Percentiles rank a stretch among this genome's conserved stretches.
Conservation (phyloP, 441 rosid genomes). For the Omphalea diandra region DNA sequence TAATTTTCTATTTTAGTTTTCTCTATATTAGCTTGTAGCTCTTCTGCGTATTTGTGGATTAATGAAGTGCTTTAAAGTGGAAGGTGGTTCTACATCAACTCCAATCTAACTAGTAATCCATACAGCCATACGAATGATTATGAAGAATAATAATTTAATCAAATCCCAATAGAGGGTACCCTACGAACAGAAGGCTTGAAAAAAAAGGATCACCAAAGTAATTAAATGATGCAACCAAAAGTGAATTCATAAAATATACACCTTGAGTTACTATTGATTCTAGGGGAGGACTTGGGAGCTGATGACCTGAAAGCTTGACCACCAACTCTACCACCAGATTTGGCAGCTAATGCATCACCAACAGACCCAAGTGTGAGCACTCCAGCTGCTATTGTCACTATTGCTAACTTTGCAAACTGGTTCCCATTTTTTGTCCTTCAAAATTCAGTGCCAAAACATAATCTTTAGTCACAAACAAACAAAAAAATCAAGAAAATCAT, state of each 20-base stretch:
- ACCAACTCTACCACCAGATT: conserved; percentile 87
- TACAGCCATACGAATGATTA: not conserved
- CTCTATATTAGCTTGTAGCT: too few species aligned
- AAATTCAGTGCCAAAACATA: conserved; percentile 13
- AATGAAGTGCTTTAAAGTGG: too few species aligned
- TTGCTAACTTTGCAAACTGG: conserved; percentile 61
- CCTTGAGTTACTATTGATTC: conserved; percentile 70
- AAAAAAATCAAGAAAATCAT: not conserved
- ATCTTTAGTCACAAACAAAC: not conserved
- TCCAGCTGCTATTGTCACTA: conserved; percentile 74
- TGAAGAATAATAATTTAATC: not conserved
- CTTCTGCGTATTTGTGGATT: too few species aligned
- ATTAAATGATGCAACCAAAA: not conserved
- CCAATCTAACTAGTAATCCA: too few species aligned
- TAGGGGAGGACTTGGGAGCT: conserved; percentile 71
- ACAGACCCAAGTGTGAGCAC: conserved; percentile 69
- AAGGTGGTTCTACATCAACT: too few species aligned
- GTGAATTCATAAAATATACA: conserved; percentile 8
- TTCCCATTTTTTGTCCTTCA: conserved; percentile 47
- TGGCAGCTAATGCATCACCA: conserved; percentile 81
- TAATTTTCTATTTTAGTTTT: too few species aligned
- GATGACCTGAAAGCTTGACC: conserved; percentile 88
- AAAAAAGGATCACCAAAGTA: not conserved
- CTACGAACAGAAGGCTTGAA: not conserved
- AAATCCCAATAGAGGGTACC: not conserved